phyloP scores from a whole-genome alignment of 108 stramenopile species.

The Conticribra weissflogii region DNA sequence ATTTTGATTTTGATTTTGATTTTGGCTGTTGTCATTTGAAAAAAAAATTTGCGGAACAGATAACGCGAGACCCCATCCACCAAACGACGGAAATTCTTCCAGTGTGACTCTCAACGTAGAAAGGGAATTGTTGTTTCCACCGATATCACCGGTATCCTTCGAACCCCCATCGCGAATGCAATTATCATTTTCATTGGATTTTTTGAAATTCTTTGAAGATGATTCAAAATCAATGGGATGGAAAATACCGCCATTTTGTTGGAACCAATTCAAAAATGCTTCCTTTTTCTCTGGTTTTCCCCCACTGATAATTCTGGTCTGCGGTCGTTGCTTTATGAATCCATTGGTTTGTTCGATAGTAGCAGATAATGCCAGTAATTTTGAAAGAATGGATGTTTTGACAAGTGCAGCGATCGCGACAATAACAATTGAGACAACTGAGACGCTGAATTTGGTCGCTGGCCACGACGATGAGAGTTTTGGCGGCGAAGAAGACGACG shows the following conservation, averaged over 20 bases:
- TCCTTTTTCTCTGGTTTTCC: slow-evolving; percentile 28
- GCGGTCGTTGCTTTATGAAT: too few relatives aligned
- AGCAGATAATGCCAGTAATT: too few relatives aligned
- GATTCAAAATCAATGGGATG: slow-evolving; percentile 38
- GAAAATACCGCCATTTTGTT: slow-evolving; percentile 46
- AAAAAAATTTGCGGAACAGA: background rate
- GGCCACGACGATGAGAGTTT: too few relatives aligned
- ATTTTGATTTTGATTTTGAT: background rate
- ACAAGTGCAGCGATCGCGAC: too few relatives aligned
- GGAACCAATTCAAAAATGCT: slow-evolving; percentile 50
- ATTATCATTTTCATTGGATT: background rate
- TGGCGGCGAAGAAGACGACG: too few relatives aligned
- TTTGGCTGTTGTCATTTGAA: background rate
- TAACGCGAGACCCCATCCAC: slow-evolving; percentile 51
- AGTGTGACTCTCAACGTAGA: slow-evolving; percentile 39
- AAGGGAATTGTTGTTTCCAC: background rate
- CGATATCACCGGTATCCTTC: too few relatives aligned
- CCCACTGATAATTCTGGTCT: too few relatives aligned
- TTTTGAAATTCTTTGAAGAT: background rate
- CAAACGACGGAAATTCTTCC: slow-evolving; percentile 38
- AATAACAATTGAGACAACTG: too few relatives aligned
- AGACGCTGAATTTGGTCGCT: too few relatives aligned
- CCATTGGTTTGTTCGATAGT: too few relatives aligned
- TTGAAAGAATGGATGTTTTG: too few relatives aligned
- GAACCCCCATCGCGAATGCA: too few relatives aligned